Conservation (phyloP, 805 yeast species). For the Candida multigemmis region DNA sequence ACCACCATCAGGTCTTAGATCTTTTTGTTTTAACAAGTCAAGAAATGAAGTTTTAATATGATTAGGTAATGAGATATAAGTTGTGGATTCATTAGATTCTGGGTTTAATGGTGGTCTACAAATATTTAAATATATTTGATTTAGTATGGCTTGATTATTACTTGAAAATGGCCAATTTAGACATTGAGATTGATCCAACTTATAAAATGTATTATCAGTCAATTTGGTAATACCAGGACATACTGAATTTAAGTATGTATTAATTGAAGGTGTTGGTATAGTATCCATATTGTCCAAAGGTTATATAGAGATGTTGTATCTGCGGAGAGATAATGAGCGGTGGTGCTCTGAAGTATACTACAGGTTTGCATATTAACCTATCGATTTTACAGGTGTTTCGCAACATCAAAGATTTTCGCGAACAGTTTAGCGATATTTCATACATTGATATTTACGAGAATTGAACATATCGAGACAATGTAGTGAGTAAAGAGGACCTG, state of each 20-base stretch:
- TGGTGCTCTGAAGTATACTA: too few relatives aligned
- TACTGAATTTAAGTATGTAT: constrained; percentile 23
- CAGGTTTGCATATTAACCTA: too few relatives aligned
- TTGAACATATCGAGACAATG: too few relatives aligned
- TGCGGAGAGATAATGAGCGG: too few relatives aligned
- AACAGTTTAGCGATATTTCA: too few relatives aligned
- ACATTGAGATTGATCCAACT: constrained; percentile 8
- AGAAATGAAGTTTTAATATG: constrained; percentile 36
- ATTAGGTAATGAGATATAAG: constrained; percentile 44
- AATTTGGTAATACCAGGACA: constrained; percentile 25
- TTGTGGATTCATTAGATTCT: constrained; percentile 33
- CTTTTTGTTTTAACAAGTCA: constrained; percentile 20
- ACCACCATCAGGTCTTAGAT: constrained; percentile 34
- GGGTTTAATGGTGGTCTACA: constrained; percentile 26
- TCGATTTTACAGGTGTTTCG: too few relatives aligned
- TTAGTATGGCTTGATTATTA: constrained; percentile 10
- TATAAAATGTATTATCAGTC: constrained; percentile 25
- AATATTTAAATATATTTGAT: constrained; percentile 21
- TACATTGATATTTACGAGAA: too few relatives aligned
- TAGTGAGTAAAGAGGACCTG: too few relatives aligned
- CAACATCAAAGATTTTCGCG: too few relatives aligned
- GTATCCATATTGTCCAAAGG: too few relatives aligned
- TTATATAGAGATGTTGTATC: too few relatives aligned
- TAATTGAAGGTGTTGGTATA: too few relatives aligned
- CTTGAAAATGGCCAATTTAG: constrained; percentile 17